phyloP scores from a whole-genome alignment of 768 basidiomycete species.

The Leccinum boreale region DNA sequence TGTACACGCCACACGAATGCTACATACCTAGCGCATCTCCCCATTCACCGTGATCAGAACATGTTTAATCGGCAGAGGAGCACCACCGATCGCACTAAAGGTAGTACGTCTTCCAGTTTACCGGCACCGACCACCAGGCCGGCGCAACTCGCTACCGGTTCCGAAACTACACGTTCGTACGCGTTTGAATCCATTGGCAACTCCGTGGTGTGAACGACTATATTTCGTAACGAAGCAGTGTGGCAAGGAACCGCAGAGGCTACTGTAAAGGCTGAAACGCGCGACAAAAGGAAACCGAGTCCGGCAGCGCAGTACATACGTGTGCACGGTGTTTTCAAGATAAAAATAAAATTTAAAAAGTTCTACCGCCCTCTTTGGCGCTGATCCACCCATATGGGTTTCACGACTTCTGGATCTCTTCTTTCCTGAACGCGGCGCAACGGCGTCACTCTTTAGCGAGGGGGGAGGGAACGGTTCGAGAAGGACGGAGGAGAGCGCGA shows the following conservation, averaged over 20 bases:
- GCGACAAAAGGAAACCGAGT: background rate
- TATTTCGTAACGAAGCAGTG: background rate
- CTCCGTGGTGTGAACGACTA: background rate
- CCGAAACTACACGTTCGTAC: background rate
- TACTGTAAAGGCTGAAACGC: background rate
- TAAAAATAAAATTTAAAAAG: background rate
- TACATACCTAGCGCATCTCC: conserved; percentile 2
- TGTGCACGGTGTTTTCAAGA: background rate
- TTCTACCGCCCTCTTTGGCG: conserved; percentile 16
- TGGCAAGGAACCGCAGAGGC: background rate
- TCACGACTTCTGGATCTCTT: conserved; percentile 26
- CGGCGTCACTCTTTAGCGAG: conserved; percentile 2
- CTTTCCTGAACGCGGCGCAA: conserved; percentile 17
- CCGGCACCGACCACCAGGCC: background rate
- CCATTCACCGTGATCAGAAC: background rate
- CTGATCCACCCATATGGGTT: conserved; percentile 34
- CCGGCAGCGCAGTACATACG: background rate
- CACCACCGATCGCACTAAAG: background rate
- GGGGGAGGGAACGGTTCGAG: background rate
- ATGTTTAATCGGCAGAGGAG: background rate
- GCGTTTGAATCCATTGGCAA: background rate
- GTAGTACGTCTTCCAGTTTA: background rate
- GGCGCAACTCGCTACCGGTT: background rate
- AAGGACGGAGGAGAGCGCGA: conserved; percentile 16
- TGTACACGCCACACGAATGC: conserved; percentile 1